Evolutionary conservation across 495 filamentous ascomycete genomes (phyloP).

Genomic region (Aspergillus avenaceus): DNA sequence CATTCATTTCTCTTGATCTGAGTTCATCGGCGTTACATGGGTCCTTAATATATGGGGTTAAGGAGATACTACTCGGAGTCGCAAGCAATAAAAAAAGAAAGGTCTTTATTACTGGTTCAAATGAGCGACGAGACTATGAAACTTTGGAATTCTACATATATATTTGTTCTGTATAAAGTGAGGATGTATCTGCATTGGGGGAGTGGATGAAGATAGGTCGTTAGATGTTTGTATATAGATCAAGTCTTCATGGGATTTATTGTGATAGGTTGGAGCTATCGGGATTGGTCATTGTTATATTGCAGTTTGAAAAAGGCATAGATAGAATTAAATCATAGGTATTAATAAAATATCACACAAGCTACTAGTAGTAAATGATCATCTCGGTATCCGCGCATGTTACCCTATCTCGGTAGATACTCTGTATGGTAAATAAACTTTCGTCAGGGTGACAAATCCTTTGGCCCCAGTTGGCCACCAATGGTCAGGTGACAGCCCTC

Average conservation of each 20-base stretch:
- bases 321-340: background rate
- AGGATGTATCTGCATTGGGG: background rate
- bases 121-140: conserved; percentile 22
- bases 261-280: background rate
- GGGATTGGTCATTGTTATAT: background rate
- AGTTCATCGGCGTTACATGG: conserved; percentile 3
- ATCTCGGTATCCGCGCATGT: no score
- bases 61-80: conserved; percentile 1
- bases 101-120: conserved; percentile 10
- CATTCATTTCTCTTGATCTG: conserved; percentile 1
- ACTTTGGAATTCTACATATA: background rate
- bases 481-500: background rate
- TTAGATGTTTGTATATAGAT: conserved; percentile 12
- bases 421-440: no score
- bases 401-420: no score
- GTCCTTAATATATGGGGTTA: conserved; percentile 2
- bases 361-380: background rate
- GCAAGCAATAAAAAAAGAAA: conserved; percentile 3
- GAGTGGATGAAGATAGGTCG: background rate
- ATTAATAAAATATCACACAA: conserved; percentile 3
- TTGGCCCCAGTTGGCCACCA: conserved; percentile 7
- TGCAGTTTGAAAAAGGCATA: no score
- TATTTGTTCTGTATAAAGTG: background rate
- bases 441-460: background rate
- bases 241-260: background rate